These are phyloP conservation scores for Fusarium hainanense DNA, from an alignment of 2,329 filamentous ascomycete species.

Conservation along the genomic window DNA sequence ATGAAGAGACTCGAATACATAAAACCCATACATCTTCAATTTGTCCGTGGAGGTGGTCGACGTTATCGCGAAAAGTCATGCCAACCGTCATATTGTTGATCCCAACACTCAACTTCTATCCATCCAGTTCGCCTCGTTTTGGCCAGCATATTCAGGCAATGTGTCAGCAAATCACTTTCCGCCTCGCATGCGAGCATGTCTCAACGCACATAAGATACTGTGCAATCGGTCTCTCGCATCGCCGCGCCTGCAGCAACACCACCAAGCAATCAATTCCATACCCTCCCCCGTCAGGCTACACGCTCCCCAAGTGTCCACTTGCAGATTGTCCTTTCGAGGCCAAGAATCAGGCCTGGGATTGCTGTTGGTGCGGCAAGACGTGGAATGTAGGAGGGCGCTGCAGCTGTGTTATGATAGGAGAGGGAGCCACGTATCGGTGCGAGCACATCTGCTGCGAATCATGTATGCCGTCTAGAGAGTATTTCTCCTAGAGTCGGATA, in stretches of 20 bases:
- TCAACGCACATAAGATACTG: slow-evolving; percentile 59
- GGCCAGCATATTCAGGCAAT: slow-evolving; percentile 46
- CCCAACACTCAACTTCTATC: background rate
- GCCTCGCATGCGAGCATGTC: slow-evolving; percentile 63
- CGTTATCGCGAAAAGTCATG: background rate
- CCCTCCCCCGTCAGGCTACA: slow-evolving; percentile 59
- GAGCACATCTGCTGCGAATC: slow-evolving; percentile 66
- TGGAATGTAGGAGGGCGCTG: slow-evolving; percentile 63
- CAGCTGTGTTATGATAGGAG: slow-evolving; percentile 64
- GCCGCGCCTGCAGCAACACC: slow-evolving; percentile 57
- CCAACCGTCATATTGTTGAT: background rate
- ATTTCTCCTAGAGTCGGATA: slow-evolving; percentile 29
- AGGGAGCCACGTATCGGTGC: slow-evolving; percentile 61
- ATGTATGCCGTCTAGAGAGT: slow-evolving; percentile 58
- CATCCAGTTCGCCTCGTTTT: background rate
- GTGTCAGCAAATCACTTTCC: slow-evolving; percentile 63
- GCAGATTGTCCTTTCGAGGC: slow-evolving; percentile 62
- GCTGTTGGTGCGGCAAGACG: slow-evolving; percentile 67
- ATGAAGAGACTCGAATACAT: slow-evolving; percentile 15
- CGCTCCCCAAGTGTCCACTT: slow-evolving; percentile 58
- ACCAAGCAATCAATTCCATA: slow-evolving; percentile 58
- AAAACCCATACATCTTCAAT: slow-evolving; percentile 16
- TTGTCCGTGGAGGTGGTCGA: background rate
- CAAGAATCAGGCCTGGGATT: slow-evolving; percentile 63
- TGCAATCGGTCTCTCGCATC: slow-evolving; percentile 52